Conservation (phyloP, 805 yeast genomes). For the Candida mattraensis region DNA sequence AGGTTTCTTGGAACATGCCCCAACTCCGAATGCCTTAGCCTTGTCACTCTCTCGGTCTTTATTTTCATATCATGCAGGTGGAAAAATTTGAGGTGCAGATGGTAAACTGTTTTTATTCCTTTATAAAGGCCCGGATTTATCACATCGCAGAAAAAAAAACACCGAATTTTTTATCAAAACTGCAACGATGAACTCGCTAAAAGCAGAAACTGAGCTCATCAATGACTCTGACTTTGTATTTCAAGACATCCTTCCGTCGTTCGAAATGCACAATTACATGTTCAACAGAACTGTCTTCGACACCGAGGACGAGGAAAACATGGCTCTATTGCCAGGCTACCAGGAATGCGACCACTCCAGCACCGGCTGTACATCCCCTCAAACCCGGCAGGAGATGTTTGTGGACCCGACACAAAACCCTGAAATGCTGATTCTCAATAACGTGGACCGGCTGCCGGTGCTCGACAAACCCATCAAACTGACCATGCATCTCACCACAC, state of each 20-base stretch:
- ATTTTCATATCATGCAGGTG: no score
- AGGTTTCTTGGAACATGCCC: no score
- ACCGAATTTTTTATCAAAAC: no score
- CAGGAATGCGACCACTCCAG: slow-evolving; percentile 1
- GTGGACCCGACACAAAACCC: slow-evolving; percentile 24
- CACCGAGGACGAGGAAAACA: slow-evolving; percentile 13
- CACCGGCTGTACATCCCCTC: not conserved
- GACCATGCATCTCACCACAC: slow-evolving; percentile 39
- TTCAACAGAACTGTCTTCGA: slow-evolving; percentile 26
- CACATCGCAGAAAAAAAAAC: no score
- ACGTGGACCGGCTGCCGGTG: slow-evolving; percentile 24
- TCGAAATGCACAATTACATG: slow-evolving; percentile 58
- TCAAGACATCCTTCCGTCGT: slow-evolving; percentile 63
- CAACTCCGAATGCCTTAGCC: no score
- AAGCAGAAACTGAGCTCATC: slow-evolving; percentile 2
- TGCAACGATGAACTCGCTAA: not conserved
- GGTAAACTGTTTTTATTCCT: no score
- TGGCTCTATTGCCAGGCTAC: no score
- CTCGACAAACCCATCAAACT: slow-evolving; percentile 27
- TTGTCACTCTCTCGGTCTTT: no score
- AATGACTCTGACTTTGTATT: slow-evolving; percentile 8
- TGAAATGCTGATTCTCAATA: slow-evolving; percentile 27
- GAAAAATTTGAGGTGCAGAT: no score
- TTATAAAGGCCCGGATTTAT: no score
- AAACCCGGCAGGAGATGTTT: not conserved